phyloP scores from a whole-genome alignment of 208 protist genomes.

The Naegleria fowleri region DNA sequence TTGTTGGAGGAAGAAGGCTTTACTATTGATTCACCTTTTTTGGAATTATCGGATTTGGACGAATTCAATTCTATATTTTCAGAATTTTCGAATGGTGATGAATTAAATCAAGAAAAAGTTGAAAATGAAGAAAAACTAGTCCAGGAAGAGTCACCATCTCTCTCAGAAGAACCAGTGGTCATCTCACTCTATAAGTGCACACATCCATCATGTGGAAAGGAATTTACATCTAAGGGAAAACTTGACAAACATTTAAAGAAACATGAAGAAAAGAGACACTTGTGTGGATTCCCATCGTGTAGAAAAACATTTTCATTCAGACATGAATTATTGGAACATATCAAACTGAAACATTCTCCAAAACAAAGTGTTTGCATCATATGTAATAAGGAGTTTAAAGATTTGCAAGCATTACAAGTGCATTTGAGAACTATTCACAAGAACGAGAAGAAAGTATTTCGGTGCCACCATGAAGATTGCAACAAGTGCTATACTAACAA shows the following conservation, averaged over 20 bases:
- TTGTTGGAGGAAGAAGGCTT: too few relatives aligned
- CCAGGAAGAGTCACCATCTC: too few relatives aligned
- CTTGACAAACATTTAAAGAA: neutral
- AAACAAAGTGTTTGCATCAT: neutral
- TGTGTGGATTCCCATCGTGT: neutral
- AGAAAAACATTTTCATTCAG: neutral
- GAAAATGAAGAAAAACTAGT: too few relatives aligned
- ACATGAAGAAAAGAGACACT: constrained; percentile 11
- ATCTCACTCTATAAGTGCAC: neutral
- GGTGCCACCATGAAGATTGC: neutral
- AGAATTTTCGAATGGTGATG: too few relatives aligned
- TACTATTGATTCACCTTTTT: too few relatives aligned
- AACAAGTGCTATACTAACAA: neutral
- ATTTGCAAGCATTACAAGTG: neutral
- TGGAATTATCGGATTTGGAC: too few relatives aligned
- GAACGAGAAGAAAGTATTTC: neutral
- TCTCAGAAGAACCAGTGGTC: neutral
- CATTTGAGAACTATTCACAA: constrained; percentile 5
- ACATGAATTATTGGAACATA: neutral
- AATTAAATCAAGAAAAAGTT: too few relatives aligned
- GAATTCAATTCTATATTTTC: too few relatives aligned
- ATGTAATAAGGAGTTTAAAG: neutral
- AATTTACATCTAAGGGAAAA: neutral
- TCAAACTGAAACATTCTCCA: neutral
- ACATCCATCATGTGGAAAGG: neutral